Evolutionary conservation across 2,329 filamentous ascomycete species (phyloP), one percentile per base, ranked within the genome.

Genomic region (Mycocentrospora acerina): DNA sequence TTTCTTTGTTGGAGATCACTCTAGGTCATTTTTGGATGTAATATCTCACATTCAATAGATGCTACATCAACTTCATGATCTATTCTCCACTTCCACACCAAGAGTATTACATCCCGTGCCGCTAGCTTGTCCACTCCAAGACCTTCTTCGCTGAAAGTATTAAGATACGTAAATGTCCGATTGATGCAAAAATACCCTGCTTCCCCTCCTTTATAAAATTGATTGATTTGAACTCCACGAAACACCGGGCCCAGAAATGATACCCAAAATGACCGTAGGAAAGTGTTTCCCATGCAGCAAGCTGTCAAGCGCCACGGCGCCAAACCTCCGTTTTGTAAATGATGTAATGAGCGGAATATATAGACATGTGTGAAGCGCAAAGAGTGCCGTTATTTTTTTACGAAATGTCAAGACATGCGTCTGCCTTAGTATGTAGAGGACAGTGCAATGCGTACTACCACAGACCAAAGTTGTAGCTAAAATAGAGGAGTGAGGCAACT

Each of bases 401-500:
- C 33, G 37, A 38, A 33, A 37, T 28, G 34, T 41, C 42, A 32
- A 14, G 19, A 22, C 5, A 22, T 22, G 19, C 35, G 33, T 37
- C 37, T 26, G 17, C 27, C 30, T 37, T n/a, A n/a, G 37, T 31
- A 27, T 37, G 17, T 22, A 5, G 13, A 38, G 32, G 17, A 19
- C 28, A 24, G 24, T 22, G 35, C 16, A 33, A 16, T 8, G 13
- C 28, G 6, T 11, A 35, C 32, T 55, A 69, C 50, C 66, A 70
- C 28, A 73, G 36, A 26, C 71, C 72, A 35, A 71, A 72, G 31
- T 66, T 66, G 42, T 66, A 64, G 26, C 68, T 69, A 51, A 77
- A 76, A 62, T 72, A 74, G 27, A 77, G 73, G 53, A 84, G 82
- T 5, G 78, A 81, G 24, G 76, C 61, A 18, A 83, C 55, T 4